phyloP scores from a whole-genome alignment of 225 moss, liverwort and hornwort species.

The Marchantia paleacea region DNA sequence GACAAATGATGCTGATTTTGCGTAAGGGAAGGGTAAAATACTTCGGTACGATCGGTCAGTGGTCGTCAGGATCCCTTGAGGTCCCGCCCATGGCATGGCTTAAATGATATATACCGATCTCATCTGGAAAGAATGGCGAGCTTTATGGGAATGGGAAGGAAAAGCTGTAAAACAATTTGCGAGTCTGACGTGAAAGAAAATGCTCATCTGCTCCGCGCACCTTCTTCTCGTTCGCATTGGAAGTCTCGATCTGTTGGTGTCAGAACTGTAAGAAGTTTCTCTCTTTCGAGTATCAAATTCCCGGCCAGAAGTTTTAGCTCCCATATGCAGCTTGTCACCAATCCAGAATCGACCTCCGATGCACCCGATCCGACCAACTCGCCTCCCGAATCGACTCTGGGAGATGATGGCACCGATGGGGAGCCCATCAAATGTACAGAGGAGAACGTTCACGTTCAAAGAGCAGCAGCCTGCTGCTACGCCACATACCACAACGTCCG shows the following conservation, averaged over 20 bases:
- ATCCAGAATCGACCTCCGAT: not conserved
- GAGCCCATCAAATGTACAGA: not conserved
- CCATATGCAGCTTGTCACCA: not conserved
- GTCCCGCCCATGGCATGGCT: not conserved
- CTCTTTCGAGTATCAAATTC: not conserved
- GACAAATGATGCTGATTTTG: not conserved
- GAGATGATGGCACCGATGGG: not conserved
- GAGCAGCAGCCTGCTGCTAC: constrained; percentile 19
- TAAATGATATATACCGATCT: not conserved
- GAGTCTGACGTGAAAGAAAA: not conserved
- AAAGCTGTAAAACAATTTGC: not conserved
- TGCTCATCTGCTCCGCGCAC: not conserved
- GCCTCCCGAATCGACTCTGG: not conserved
- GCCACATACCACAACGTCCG: constrained; percentile 5
- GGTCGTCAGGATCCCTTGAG: not conserved
- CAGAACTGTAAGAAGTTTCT: constrained; percentile 5
- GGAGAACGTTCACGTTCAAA: constrained; percentile 3
- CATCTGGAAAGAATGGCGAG: not conserved
- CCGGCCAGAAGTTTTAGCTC: not conserved
- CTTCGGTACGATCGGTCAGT: not conserved
- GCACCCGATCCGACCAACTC: not conserved
- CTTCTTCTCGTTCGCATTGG: not conserved
- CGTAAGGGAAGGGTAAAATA: not conserved
- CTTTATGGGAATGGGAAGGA: not conserved
- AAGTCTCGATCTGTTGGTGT: constrained; percentile 13